phyloP scores from a whole-genome alignment of 306 rosid genomes.

The Cicer cuneatum region DNA sequence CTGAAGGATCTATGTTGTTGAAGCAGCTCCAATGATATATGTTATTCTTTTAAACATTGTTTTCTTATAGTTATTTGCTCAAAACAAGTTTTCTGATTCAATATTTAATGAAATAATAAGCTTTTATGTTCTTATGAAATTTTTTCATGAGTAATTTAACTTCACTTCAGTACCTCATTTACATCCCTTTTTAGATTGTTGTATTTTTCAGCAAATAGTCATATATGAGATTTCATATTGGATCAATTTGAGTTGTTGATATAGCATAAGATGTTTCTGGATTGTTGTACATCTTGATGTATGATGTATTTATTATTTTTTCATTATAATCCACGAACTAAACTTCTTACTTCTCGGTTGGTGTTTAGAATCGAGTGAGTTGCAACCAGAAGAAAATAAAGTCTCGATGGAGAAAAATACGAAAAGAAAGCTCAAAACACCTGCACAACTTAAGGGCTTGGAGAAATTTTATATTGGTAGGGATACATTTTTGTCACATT shows the following conservation, averaged over 20 bases:
- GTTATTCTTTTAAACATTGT: neutral
- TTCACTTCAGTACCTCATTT: neutral
- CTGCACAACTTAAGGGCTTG: constrained; percentile 76
- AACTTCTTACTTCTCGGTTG: constrained; percentile 44
- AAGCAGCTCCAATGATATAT: constrained; percentile 8
- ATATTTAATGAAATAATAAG: constrained; percentile 30
- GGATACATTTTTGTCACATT: constrained; percentile 34
- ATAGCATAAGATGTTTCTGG: constrained; percentile 10
- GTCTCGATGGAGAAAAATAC: constrained; percentile 63
- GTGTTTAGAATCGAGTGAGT: constrained; percentile 65
- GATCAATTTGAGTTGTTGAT: constrained; percentile 23
- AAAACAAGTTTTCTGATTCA: constrained; percentile 8
- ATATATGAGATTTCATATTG: constrained; percentile 31
- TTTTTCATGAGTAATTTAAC: constrained; percentile 7
- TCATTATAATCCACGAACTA: neutral
- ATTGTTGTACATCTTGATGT: constrained; percentile 16
- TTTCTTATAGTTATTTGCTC: constrained; percentile 15
- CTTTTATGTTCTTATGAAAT: neutral
- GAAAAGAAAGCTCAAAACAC: constrained; percentile 91
- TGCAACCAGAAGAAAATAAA: constrained; percentile 81
- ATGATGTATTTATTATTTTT: neutral
- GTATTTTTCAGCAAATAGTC: constrained; percentile 11
- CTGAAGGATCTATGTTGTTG: constrained; percentile 29
- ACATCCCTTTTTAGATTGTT: constrained; percentile 12
- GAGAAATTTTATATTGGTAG: constrained; percentile 88